phyloP scores from a whole-genome alignment of 2,329 filamentous ascomycete genomes.

The Graphilbum sp. region DNA sequence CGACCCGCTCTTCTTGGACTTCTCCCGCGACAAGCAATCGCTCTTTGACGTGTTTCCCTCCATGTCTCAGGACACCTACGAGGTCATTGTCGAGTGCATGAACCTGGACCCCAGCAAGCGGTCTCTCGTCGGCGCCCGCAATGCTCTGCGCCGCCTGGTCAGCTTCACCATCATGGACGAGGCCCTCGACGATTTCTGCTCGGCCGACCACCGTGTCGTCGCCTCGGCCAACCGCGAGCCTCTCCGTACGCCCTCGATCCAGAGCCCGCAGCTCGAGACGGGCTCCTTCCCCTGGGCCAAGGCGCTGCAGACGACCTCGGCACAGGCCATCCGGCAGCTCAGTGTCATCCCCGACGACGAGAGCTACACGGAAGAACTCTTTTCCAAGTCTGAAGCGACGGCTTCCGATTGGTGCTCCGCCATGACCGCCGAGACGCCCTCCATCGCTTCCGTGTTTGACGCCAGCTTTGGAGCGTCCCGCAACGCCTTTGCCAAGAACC shows the following conservation, averaged over 20 bases:
- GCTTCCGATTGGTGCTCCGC: slow-evolving; percentile 60
- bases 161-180: slow-evolving; percentile 94
- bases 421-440: slow-evolving; percentile 61
- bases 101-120: slow-evolving; percentile 81
- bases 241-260: slow-evolving; percentile 85
- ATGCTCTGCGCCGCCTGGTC: slow-evolving; percentile 62
- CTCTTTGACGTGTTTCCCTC: slow-evolving; percentile 96
- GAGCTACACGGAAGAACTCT: slow-evolving; percentile 71
- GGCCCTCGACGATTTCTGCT: slow-evolving; percentile 82
- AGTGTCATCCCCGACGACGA: slow-evolving; percentile 69
- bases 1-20: slow-evolving; percentile 89
- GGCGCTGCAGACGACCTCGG: slow-evolving; percentile 62
- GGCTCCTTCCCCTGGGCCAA: slow-evolving; percentile 89
- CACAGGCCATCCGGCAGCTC: slow-evolving; percentile 60
- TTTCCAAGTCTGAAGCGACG: slow-evolving; percentile 57
- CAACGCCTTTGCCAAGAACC: slow-evolving; percentile 49
- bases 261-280: slow-evolving; percentile 60
- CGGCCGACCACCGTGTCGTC: slow-evolving; percentile 58
- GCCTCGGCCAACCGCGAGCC: slow-evolving; percentile 86
- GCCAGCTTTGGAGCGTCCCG: slow-evolving; percentile 71
- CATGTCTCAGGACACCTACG: slow-evolving; percentile 96
- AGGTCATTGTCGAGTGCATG: slow-evolving; percentile 82
- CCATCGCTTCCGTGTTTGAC: slow-evolving; percentile 68
- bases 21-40: slow-evolving; percentile 81
- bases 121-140: slow-evolving; percentile 60